A percentile compares a stretch with the other conserved stretches of the same genome.
Evolutionary conservation across 495 filamentous ascomycete species (phyloP).

Genomic region (Tuber magnatum): DNA sequence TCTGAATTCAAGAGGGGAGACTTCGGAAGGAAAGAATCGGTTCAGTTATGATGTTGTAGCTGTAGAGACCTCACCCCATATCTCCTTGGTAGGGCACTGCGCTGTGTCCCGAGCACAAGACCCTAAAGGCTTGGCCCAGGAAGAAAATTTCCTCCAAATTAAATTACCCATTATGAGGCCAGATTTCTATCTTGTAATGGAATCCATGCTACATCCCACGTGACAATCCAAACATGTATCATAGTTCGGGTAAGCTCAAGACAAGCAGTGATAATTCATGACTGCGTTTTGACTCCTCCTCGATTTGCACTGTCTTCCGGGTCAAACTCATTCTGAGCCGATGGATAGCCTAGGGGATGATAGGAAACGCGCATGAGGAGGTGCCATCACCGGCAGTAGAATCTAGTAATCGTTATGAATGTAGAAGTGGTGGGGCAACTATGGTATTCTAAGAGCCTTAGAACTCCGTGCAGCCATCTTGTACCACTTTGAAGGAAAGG

Average conservation of each 20-base stretch:
- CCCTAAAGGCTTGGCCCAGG: no score
- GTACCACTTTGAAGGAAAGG: no score
- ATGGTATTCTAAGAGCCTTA: not conserved
- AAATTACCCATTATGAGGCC: not conserved
- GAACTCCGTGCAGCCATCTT: no score
- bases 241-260: not conserved
- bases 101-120: no score
- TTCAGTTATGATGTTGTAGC: no score
- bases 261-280: not conserved
- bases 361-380: no score
- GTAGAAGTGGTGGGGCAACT: not conserved
- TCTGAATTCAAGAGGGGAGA: no score
- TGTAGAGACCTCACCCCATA: no score
- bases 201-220: not conserved
- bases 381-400: not conserved
- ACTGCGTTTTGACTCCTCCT: not conserved
- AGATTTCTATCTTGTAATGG: not conserved
- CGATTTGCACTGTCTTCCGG: not conserved
- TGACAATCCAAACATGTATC: not conserved
- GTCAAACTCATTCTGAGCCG: not conserved
- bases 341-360: no score
- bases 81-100: no score
- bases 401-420: not conserved
- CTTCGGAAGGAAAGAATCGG: no score
- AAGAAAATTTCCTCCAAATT: not conserved